Percentiles rank a stretch among this genome's conserved stretches.
Evolutionary conservation across 1,139 yeast genomes (phyloP).

Genomic region (Geotrichum siamense): DNA sequence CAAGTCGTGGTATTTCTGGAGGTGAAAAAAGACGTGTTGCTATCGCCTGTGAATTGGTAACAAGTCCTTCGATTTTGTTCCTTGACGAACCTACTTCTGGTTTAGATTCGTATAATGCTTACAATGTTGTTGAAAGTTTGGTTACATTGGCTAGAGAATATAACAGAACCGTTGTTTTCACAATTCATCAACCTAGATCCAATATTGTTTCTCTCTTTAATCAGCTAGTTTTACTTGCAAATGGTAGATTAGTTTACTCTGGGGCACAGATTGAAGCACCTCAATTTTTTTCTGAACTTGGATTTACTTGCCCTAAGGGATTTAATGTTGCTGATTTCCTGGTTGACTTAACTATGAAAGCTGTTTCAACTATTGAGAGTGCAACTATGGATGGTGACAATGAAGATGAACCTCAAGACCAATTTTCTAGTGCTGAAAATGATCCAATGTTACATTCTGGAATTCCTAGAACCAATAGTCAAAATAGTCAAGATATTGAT

Average conservation of each 20-base stretch:
- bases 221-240: constrained; percentile 67
- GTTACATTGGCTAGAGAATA: constrained; percentile 73
- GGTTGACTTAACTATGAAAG: constrained; percentile 80
- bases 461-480: constrained; percentile 19
- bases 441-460: constrained; percentile 35
- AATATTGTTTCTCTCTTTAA: constrained; percentile 90
- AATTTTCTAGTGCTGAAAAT: constrained; percentile 11
- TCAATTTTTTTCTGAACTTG: constrained; percentile 67
- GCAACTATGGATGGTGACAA: constrained; percentile 18
- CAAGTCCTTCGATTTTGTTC: constrained; percentile 62
- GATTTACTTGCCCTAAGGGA: constrained; percentile 79
- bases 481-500: constrained; percentile 26
- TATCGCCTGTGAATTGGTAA: constrained; percentile 68
- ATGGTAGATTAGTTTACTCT: constrained; percentile 79
- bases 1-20: constrained; percentile 89
- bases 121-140: constrained; percentile 78
- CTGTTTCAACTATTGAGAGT: constrained; percentile 25
- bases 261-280: constrained; percentile 52
- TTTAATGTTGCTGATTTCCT: constrained; percentile 90
- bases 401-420: constrained; percentile 15
- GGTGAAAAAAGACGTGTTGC: constrained; percentile 82
- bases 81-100: constrained; percentile 94
- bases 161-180: constrained; percentile 79
- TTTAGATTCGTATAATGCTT: constrained; percentile 86
- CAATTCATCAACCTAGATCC: constrained; percentile 97